Percentiles rank a stretch among this genome's conserved stretches.
Conservation (phyloP, 768 basidiomycete species). For the Pulveroboletus sp. region DNA sequence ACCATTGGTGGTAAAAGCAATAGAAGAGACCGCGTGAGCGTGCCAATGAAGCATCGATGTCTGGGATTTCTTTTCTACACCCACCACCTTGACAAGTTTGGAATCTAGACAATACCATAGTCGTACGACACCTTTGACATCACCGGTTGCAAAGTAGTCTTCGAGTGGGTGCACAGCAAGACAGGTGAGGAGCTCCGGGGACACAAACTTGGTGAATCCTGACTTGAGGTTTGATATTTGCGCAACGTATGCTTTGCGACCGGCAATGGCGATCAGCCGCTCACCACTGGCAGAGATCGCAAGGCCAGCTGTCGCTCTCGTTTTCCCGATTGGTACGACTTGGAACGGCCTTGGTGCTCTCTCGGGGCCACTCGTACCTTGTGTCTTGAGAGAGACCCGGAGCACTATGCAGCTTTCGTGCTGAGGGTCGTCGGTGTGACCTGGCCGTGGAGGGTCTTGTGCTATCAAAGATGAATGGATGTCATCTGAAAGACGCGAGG, state of each 20-base stretch:
- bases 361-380: constrained; percentile 35
- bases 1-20: constrained; percentile 86
- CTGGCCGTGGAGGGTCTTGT: constrained; percentile 1
- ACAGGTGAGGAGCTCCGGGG: constrained; percentile 75
- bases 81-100: constrained; percentile 45
- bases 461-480: constrained; percentile 9
- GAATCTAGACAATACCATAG: constrained; percentile 91
- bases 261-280: constrained; percentile 73
- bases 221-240: constrained; percentile 49
- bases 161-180: constrained; percentile 84
- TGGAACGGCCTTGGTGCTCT: constrained; percentile 45
- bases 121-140: constrained; percentile 75
- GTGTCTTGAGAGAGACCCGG: constrained; percentile 53
- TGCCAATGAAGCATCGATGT: constrained; percentile 95
- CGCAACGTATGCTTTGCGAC: constrained; percentile 75
- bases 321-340: constrained; percentile 61
- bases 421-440: constrained; percentile 12
- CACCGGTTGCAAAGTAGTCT: constrained; percentile 95
- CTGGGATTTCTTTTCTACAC: constrained; percentile 74
- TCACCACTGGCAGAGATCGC: constrained; percentile 70
- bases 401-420: constrained; percentile 50
- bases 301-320: constrained; percentile 56
- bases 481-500: not conserved
- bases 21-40: constrained; percentile 83
- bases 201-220: constrained; percentile 80